Evolutionary conservation across 192 early-diverging fungal genomes (phyloP).

Genomic region (Thamnidium elegans): DNA sequence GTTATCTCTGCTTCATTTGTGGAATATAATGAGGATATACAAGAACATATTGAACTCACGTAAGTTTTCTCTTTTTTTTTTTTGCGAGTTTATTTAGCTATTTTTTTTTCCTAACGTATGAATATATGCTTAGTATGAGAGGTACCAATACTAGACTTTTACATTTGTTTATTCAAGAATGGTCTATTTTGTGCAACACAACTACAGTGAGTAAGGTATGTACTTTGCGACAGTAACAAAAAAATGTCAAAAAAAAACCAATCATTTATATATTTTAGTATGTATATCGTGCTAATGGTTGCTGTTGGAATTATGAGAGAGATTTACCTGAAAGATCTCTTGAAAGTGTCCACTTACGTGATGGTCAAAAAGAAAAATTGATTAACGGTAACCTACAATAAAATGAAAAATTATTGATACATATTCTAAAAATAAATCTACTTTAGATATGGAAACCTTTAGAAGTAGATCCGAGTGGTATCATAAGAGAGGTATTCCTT

Average conservation of each 20-base stretch:
- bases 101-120: neutral
- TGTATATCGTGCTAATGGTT: no score
- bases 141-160: neutral
- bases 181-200: conserved; percentile 17
- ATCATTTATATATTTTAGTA: no score
- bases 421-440: no score
- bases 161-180: conserved; percentile 24
- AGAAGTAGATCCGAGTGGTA: conserved; percentile 42
- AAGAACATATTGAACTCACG: neutral
- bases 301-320: no score
- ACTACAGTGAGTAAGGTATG: no score
- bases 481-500: conserved; percentile 47
- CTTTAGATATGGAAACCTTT: conserved; percentile 42
- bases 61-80: neutral
- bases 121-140: neutral
- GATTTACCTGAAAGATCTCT: no score
- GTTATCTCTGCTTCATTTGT: neutral
- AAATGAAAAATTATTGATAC: neutral
- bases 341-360: no score
- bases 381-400: neutral
- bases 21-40: neutral
- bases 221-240: no score
- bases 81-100: neutral
- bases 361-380: no score
- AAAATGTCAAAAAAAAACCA: no score